A percentile compares a stretch with the other conserved stretches of the same genome.
phyloP scores from a whole-genome alignment of 371 early-diverging fungal genomes.

The Rhizopus delemar region DNA sequence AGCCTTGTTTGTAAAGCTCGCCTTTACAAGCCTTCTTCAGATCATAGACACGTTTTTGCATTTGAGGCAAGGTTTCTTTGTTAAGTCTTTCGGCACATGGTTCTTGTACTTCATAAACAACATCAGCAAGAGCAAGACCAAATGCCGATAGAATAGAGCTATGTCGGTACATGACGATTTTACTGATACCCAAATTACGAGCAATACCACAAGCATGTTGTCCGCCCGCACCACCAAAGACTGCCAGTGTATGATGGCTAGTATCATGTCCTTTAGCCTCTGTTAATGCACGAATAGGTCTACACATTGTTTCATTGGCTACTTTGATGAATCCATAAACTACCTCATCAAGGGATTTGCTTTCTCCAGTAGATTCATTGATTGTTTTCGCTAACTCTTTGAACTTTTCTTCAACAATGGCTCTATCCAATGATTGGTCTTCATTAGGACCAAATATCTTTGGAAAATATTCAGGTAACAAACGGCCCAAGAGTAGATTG shows the following conservation, averaged over 20 bases:
- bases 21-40: conserved; percentile 56
- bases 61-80: conserved; percentile 28
- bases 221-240: conserved; percentile 96
- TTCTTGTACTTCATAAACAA: conserved; percentile 89
- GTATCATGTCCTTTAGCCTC: conserved; percentile 93
- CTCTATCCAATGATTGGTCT: conserved; percentile 76
- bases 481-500: conserved; percentile 86
- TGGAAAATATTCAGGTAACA: conserved; percentile 90
- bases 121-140: conserved; percentile 89
- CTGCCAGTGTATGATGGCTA: conserved; percentile 81
- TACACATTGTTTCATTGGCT: conserved; percentile 95
- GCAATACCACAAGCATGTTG: conserved; percentile 95
- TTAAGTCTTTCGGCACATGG: conserved; percentile 63
- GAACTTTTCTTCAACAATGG: conserved; percentile 67
- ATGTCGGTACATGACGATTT: conserved; percentile 82
- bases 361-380: conserved; percentile 51
- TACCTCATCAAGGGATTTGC: conserved; percentile 73
- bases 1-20: conserved; percentile 63
- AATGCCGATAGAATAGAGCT: conserved; percentile 93
- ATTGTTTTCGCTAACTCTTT: conserved; percentile 64
- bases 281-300: conserved; percentile 92
- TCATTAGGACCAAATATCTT: conserved; percentile 93
- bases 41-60: conserved; percentile 53
- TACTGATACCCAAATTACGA: conserved; percentile 78
- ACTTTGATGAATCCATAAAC: conserved; percentile 93